Conservation (phyloP, 148 eudicot species). For the Amaranthus hypochondriacus region DNA sequence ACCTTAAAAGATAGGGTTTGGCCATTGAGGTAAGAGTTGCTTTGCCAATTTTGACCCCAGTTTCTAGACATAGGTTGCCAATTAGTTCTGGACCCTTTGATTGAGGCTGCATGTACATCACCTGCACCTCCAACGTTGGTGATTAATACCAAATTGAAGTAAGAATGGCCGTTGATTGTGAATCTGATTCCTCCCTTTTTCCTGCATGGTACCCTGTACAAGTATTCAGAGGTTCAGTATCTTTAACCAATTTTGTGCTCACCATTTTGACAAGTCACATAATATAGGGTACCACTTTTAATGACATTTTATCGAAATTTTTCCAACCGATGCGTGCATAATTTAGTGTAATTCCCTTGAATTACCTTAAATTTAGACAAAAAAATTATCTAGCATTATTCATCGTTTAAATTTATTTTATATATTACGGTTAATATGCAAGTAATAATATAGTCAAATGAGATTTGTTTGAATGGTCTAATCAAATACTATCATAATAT, state of each 20-base stretch:
- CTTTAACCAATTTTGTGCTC: background rate
- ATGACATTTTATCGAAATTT: too few relatives aligned
- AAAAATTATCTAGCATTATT: too few relatives aligned
- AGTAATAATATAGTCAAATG: too few relatives aligned
- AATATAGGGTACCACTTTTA: background rate
- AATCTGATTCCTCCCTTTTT: slow-evolving; percentile 71
- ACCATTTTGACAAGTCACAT: background rate
- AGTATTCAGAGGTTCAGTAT: slow-evolving; percentile 1
- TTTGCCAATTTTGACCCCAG: slow-evolving; percentile 90
- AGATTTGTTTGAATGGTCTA: too few relatives aligned
- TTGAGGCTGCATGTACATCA: slow-evolving; percentile 54
- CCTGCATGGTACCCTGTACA: slow-evolving; percentile 56
- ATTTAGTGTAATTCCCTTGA: too few relatives aligned
- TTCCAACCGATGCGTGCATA: too few relatives aligned
- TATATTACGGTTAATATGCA: too few relatives aligned
- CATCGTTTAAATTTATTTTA: too few relatives aligned
- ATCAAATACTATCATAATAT: too few relatives aligned
- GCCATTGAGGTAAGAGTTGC: slow-evolving; percentile 51
- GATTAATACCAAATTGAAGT: slow-evolving; percentile 72
- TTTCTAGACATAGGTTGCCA: slow-evolving; percentile 78
- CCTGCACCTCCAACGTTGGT: slow-evolving; percentile 88
- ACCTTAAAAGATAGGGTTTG: slow-evolving; percentile 68
- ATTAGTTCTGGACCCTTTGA: slow-evolving; percentile 55
- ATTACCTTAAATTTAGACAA: too few relatives aligned
- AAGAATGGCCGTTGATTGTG: slow-evolving; percentile 77